Percentiles rank a stretch among this genome's conserved stretches.
phyloP scores from a whole-genome alignment of 805 yeast genomes.

The Tetrapisispora pingtungensis region DNA sequence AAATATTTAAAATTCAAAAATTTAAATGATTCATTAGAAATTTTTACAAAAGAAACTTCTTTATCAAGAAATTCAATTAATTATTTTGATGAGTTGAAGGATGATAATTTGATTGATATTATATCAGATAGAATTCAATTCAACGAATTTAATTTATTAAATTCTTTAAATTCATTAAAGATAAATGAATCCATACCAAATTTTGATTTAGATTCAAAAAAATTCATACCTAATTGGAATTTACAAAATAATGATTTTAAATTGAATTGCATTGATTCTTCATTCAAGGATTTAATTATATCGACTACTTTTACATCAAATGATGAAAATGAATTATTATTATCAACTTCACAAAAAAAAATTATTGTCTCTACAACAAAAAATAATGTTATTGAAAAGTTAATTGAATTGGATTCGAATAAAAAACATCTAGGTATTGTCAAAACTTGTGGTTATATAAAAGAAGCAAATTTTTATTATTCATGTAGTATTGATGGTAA shows the following conservation, averaged over 20 bases:
- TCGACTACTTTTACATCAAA: background rate
- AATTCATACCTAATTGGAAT: constrained; percentile 14
- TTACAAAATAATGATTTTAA: constrained; percentile 1
- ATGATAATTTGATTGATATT: constrained; percentile 11
- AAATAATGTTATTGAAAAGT: background rate
- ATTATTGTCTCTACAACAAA: constrained; percentile 4
- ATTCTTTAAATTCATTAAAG: constrained; percentile 8
- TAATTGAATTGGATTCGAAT: background rate
- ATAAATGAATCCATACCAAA: constrained; percentile 9
- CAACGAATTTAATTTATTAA: constrained; percentile 11
- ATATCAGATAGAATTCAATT: constrained; percentile 21
- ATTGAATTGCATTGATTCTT: background rate
- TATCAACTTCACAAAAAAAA: constrained; percentile 12
- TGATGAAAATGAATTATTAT: background rate
- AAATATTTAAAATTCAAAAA: constrained; percentile 47
- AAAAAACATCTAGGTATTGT: constrained; percentile 5
- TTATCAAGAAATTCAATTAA: constrained; percentile 6
- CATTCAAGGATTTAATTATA: background rate
- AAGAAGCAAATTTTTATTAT: constrained; percentile 7
- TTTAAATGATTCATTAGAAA: constrained; percentile 35
- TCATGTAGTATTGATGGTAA: constrained; percentile 21
- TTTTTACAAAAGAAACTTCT: constrained; percentile 32
- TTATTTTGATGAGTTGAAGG: background rate
- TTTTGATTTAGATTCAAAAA: background rate
- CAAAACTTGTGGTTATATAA: constrained; percentile 17